phyloP scores from a whole-genome alignment of 257 asterid species.

The Oldenlandia corymbosa region DNA sequence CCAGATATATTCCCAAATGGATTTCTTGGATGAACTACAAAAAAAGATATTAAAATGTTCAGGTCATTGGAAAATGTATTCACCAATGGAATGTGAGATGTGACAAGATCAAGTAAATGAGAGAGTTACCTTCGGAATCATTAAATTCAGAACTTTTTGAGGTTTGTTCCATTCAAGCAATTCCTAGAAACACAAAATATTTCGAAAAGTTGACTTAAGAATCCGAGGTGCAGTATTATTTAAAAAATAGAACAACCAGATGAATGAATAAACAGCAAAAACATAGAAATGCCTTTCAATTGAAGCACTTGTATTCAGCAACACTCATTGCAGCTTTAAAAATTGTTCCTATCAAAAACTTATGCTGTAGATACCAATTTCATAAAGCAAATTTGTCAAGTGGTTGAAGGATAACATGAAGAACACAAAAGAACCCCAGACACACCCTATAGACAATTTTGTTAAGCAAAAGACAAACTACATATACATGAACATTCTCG shows the following conservation, averaged over 20 bases:
- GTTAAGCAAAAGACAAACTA: not conserved
- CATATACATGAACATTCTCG: not conserved
- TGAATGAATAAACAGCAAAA: not conserved
- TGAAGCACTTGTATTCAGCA: not conserved
- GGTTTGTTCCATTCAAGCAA: conserved; percentile 27
- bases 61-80: not conserved
- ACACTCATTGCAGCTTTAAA: not conserved
- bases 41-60: conserved; percentile 1
- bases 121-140: conserved; percentile 26
- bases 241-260: not conserved
- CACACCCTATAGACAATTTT: not conserved
- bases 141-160: conserved; percentile 16
- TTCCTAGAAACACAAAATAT: conserved; percentile 6
- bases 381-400: not conserved
- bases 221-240: not conserved
- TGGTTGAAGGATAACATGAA: not conserved
- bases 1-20: conserved; percentile 24
- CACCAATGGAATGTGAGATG: not conserved
- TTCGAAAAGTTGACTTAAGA: not conserved
- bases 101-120: not conserved
- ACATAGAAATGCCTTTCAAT: not conserved
- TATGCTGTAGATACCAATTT: not conserved
- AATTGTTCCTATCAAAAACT: not conserved
- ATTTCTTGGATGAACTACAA: conserved; percentile 30
- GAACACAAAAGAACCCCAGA: not conserved